Base-by-base conservation (phyloP, 2,329 filamentous ascomycete species). In the Pseudocercospora macadamiae region DNA sequence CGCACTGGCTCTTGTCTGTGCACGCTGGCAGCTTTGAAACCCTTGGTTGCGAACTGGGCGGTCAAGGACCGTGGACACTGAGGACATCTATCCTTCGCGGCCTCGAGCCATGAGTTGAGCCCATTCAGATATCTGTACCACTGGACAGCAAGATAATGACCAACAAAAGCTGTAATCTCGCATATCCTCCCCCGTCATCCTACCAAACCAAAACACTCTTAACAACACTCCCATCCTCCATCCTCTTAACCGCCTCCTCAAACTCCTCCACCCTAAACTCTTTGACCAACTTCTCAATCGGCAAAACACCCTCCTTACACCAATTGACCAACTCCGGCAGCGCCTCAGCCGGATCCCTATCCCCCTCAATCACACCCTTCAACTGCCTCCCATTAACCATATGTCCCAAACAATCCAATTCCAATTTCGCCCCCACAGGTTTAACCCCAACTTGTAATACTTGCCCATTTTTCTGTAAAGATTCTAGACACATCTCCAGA, bases 381-480 rank as follows among this genome's bases (percentile, higher is more conserved):
- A 80, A 76, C 32, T 73, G 70, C 54, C 77, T 79, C 0, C 78
- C 80, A 39, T 71, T 71, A 8, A 72, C 71, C 74, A 82, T 76
- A 57, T 80, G 75, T 30, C 71, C 70, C 36, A 76, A 71, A 56
- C 82, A 62, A 48, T 66, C 64, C 1, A 66, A 23, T 3, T 69
- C 69, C 39, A 81, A 51, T 25, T 71, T 72, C 1, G 72, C 66
- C 0, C 74, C 73, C 0, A 74, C 70, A 51, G 75, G 73, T 9
- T 79, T 75, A 0, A 77, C 76, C 0, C 80, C 80, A 9, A 82
- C 76, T 57, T 80, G 75, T 2, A 82, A 72, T 12, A 81, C 70
- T 55, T 76, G 77, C 1, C 79, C 80, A 62, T 76, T 76, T 19
- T 74, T 74, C 25, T 75, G 69, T n/a, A 79, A 70, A 6, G 73